Base-by-base conservation (phyloP, 768 basidiomycete species). In the Royoungia palumana region DNA sequence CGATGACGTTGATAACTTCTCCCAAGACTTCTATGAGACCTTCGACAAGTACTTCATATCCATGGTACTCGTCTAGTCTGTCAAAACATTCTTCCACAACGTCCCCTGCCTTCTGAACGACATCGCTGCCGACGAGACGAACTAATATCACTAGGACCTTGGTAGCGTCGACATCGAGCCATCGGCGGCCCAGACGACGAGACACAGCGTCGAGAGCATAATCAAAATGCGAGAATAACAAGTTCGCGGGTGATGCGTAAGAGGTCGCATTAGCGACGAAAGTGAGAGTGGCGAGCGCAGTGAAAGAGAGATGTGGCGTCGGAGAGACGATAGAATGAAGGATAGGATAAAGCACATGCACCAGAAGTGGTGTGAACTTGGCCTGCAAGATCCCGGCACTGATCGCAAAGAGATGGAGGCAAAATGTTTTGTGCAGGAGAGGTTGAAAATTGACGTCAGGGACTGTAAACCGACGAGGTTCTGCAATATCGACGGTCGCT, bases 1-100 rank as follows among this genome's bases (percentile, higher is more conserved):
- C 81, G 56, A 96, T 81, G 28, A 85, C 87, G 44, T 82, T 82
- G 46, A 96, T 78, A 11, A 99, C 85, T 53, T 95, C 89, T 35
- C 78, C 79, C 38, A 99, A 68, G 8, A 96, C 94, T 39, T 89
- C 89, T 21, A 97, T 74, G 4, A 99, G 74, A 0, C 91, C 89
- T 53, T 93, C 89, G 2, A 94, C 89, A 19, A 98, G 70, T 22
- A 84, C 64, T 19, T 83, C 82, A 68, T 99, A 97, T 13, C 94
- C 95, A 65, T 98, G 95, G 63, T 82, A 98, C 55, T 96, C 93
- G 60, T 98, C 96, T 17, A 98, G 74, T 24, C 94, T 83, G 67
- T 97, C 95, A 57, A 98, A 98, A 52, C 95, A 94, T 66, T 96
- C 94, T 66, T 96, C 95, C 10, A 98, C 93, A 10, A 98, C 84